Base-by-base conservation (phyloP, 352 stramenopile genomes). In the Globisporangium sylvaticum region DNA sequence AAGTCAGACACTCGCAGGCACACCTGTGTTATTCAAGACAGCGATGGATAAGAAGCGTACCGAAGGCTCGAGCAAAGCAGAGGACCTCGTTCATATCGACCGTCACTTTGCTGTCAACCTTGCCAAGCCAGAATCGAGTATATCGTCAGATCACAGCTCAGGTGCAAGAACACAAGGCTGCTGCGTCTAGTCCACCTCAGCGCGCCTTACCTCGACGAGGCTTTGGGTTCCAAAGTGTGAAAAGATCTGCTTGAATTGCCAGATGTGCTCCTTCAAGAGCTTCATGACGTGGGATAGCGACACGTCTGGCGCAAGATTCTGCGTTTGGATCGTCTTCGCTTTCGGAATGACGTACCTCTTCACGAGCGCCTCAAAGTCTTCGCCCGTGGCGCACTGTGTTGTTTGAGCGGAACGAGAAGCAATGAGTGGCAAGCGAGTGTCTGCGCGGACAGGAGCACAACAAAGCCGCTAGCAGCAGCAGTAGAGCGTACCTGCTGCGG, bases 161-260 rank as follows among this genome's bases (percentile, higher is more conserved):
- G 7, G 3, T 1, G 18, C 4, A 18, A 53, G n/a, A 25, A 24
- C 7, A 2, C 15, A 55, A 42, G 20, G 18, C 6, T 48, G 1
- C 18, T n/a, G 29, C 8, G 7, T 27, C 29, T 20, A 59, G 54
- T 29, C 8, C 3, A 20, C 9, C 14, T 9, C 54, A 7, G 4
- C 29, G 1, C 9, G 42, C 18, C 9, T 60, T 29, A 90, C 81
- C 65, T 90, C 74, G 1, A 74, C 71, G 12, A 93, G 65, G 25
- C 79, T 90, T 53, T 91, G 84, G 39, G 77, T 76, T 20, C 68
- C 77, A 54, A 93, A 91, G 29, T 93, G 84, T 14, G 76, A 87
- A 65, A 93, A 93, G 46, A 90, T 84, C 34, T 93, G 84, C 59
- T 90, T 89, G 62, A 93, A 61, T 12, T 79, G 79, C 84, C 84